Conservation (phyloP, 2,329 filamentous ascomycete genomes). For the Talaromyces sp. region DNA sequence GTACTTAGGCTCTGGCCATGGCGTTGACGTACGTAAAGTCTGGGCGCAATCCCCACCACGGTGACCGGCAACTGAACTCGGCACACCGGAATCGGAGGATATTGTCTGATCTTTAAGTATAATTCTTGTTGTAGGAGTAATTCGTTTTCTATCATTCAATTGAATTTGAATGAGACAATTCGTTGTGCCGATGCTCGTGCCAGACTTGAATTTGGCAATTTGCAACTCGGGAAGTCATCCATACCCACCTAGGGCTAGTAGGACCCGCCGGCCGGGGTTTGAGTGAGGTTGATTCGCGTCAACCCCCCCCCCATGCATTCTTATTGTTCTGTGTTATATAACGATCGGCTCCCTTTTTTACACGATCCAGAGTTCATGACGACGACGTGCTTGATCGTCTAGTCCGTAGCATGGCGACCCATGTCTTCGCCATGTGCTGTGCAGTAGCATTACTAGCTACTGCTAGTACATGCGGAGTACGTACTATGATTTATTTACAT, state of each 20-base stretch:
- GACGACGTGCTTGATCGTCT: neutral
- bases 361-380: neutral
- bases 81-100: neutral
- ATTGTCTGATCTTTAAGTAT: neutral
- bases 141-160: neutral
- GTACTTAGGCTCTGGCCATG: neutral
- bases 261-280: neutral
- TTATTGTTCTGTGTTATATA: neutral
- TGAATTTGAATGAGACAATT: neutral
- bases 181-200: neutral
- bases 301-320: neutral
- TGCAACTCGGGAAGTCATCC: too few relatives aligned
- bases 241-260: neutral
- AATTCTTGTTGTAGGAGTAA: neutral
- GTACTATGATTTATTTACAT: neutral
- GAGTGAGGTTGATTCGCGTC: neutral
- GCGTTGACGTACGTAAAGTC: neutral
- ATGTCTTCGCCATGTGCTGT: neutral
- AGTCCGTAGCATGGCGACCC: neutral
- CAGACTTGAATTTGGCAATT: neutral
- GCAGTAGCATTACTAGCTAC: slow-evolving; percentile 1
- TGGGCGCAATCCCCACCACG: neutral
- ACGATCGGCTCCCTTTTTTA: neutral
- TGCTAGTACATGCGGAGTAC: neutral
- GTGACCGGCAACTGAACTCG: neutral